Conservation (phyloP, 192 early-diverging fungal genomes). For the Coemansia umbellata region DNA sequence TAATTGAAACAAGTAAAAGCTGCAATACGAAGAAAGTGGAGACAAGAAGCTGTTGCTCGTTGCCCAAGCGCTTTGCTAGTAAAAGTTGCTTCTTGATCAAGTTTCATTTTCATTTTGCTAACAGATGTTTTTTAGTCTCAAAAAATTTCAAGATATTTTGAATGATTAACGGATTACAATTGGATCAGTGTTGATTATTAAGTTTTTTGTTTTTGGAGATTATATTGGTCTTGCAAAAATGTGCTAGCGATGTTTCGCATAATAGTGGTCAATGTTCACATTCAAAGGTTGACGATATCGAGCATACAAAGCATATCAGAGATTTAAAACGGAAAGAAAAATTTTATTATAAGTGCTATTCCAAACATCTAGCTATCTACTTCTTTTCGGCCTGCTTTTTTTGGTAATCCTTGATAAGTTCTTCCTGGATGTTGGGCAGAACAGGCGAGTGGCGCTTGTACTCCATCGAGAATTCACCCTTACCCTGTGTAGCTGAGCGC, state of each 20-base stretch:
- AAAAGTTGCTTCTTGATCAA: background rate
- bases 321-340: no score
- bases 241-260: no score
- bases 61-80: background rate
- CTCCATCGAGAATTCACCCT: conserved; percentile 98
- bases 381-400: conserved; percentile 59
- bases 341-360: no score
- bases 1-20: background rate
- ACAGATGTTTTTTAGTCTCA: background rate
- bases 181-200: no score
- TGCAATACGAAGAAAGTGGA: background rate
- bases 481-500: conserved; percentile 87
- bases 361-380: no score
- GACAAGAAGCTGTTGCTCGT: background rate
- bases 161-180: no score
- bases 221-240: no score
- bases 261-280: no score
- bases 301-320: no score
- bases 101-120: background rate
- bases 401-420: conserved; percentile 84
- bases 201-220: no score
- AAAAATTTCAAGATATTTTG: conserved; percentile 20
- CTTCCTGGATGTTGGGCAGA: conserved; percentile 73
- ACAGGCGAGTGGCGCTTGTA: conserved; percentile 85
- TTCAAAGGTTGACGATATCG: no score